These are phyloP conservation scores for Mycena citricolor DNA, from an alignment of 1,284 basidiomycete genomes.

Conservation along the genomic window DNA sequence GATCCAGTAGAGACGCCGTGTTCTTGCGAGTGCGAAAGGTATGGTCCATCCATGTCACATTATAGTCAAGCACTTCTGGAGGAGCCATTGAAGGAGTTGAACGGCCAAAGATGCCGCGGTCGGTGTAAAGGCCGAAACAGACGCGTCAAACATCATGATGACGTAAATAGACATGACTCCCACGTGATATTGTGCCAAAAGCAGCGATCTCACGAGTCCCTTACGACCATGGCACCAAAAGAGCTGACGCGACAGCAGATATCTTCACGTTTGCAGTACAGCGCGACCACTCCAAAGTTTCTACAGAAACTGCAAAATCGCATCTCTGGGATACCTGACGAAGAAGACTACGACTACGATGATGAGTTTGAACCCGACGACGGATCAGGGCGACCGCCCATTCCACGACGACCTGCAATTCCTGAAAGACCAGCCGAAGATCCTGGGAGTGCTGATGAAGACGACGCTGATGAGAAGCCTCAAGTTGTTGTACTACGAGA, in stretches of 20 bases:
- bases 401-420: slow-evolving; percentile 64
- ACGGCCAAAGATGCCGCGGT: no score
- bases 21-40: slow-evolving; percentile 7
- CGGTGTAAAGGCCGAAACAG: no score
- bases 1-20: slow-evolving; percentile 11
- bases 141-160: no score
- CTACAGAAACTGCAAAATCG: slow-evolving; percentile 59
- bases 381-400: slow-evolving; percentile 67
- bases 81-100: no score
- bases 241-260: slow-evolving; percentile 68
- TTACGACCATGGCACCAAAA: slow-evolving; percentile 48
- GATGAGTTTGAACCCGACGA: slow-evolving; percentile 48
- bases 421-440: slow-evolving; percentile 70
- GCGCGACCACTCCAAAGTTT: slow-evolving; percentile 54
- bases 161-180: no score
- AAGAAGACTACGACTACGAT: slow-evolving; percentile 45
- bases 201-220: no score
- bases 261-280: slow-evolving; percentile 62
- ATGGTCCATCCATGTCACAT: slow-evolving; percentile 13
- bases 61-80: slow-evolving; percentile 5
- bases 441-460: slow-evolving; percentile 73
- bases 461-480: slow-evolving; percentile 77
- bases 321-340: slow-evolving; percentile 50
- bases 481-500: slow-evolving; percentile 83
- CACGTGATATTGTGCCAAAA: no score